A percentile compares a stretch with the other conserved stretches of the same genome.
phyloP scores from a whole-genome alignment of 2,329 filamentous ascomycete species.

The Penicillium italicum region DNA sequence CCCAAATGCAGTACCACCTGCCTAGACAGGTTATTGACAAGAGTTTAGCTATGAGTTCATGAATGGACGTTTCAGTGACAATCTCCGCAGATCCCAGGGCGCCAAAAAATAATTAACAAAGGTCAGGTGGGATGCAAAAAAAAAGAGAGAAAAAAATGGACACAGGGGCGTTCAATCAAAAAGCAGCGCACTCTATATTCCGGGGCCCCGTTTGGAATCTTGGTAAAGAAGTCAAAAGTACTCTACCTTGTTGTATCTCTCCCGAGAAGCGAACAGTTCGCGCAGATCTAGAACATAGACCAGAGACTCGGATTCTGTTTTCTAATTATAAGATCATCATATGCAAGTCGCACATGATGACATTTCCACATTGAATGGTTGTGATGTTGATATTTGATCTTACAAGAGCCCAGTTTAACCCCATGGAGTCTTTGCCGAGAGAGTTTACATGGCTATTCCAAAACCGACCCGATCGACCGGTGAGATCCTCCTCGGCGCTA shows the following conservation, averaged over 20 bases:
- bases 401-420: neutral
- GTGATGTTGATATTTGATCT: neutral
- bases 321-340: neutral
- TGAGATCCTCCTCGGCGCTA: neutral
- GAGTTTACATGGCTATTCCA: neutral
- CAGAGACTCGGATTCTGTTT: neutral
- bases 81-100: neutral
- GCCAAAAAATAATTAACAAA: neutral
- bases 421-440: neutral
- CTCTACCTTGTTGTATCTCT: too few species aligned
- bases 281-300: slow-evolving; percentile 2
- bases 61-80: neutral
- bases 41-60: neutral
- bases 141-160: neutral
- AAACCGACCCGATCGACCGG: neutral
- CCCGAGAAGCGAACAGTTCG: slow-evolving; percentile 1
- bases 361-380: neutral
- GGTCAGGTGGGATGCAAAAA: slow-evolving; percentile 7
- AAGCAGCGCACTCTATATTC: neutral
- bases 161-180: neutral
- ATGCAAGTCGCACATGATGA: neutral
- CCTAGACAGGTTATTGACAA: neutral
- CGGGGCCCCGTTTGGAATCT: neutral
- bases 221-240: slow-evolving; percentile 5
- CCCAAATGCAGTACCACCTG: slow-evolving; percentile 1